Evolutionary conservation across 1,284 basidiomycete genomes (phyloP).

Genomic region (Trichosporon sp.): DNA sequence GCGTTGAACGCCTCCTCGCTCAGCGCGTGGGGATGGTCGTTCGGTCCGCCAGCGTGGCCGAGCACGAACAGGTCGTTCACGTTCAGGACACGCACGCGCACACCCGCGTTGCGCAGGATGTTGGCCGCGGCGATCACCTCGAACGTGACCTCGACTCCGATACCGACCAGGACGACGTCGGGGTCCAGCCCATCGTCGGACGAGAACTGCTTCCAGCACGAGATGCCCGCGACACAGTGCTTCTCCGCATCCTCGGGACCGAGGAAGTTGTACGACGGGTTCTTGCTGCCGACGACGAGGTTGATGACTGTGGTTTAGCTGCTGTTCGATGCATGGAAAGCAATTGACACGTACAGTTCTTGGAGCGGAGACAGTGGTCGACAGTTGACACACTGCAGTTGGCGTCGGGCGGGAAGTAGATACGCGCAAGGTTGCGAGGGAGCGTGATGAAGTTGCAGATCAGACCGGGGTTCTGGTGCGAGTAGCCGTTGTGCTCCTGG

Average conservation of each 20-base stretch:
- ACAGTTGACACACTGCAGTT: conserved; percentile 72
- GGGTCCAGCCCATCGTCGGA: conserved; percentile 50
- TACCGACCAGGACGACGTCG: conserved; percentile 52
- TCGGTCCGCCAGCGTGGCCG: conserved; percentile 51
- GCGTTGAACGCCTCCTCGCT: conserved; percentile 59
- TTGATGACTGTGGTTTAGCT: conserved; percentile 34
- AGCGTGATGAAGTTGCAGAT: conserved; percentile 74
- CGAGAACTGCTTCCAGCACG: conserved; percentile 50
- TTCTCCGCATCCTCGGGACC: conserved; percentile 48
- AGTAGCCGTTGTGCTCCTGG: conserved; percentile 61
- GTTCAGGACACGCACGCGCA: conserved; percentile 66
- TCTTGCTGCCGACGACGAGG: conserved; percentile 75
- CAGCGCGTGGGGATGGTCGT: conserved; percentile 57
- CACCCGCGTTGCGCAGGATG: conserved; percentile 64
- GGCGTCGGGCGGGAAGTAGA: conserved; percentile 84
- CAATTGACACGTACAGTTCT: conserved; percentile 55
- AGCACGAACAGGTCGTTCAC: conserved; percentile 52
- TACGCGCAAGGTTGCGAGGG: conserved; percentile 66
- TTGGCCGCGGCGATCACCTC: conserved; percentile 60
- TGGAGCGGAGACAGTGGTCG: conserved; percentile 71
- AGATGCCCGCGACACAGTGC: conserved; percentile 69
- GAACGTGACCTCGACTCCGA: conserved; percentile 51
- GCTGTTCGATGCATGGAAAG: conserved; percentile 14
- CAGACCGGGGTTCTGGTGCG: conserved; percentile 76
- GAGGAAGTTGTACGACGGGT: conserved; percentile 50